Base-by-base conservation (phyloP, 805 yeast genomes). In the Ogataea glucozyma region DNA sequence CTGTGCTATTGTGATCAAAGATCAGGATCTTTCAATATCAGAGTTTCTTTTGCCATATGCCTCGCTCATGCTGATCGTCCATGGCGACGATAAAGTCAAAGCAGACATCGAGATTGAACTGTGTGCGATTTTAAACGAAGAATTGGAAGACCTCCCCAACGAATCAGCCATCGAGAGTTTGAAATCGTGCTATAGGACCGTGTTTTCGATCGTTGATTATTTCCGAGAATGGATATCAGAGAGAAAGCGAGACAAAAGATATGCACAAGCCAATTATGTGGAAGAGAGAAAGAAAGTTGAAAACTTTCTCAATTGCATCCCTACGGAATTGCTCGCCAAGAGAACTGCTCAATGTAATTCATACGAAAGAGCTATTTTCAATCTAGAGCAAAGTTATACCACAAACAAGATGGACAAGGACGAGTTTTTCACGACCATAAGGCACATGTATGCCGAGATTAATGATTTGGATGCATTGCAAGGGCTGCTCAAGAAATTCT, bases 381-480 rank as follows among this genome's bases (percentile, higher is more conserved):
- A 88, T 59, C 70, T 87, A 55, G 99, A 93, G 53, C 87, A 87
- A 54, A 79, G 85, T 47, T 77, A 76, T 46, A 66, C 89, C 26
- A 51, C 39, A 47, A 60, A 22, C 34, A 54, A 44, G 24, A 61
- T 67, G 49, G 69, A 55, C 14, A 59, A 71, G 40, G 61, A 64
- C 53, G 64, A 70, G 57, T 48, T 69, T 66, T 54, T 72, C 71
- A 17, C 60, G 68, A 72, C 81, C 4, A 63, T 93, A n/a, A 88
- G 88, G 53, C 73, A 75, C 20, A 85, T 90, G 69, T 93, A 93
- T 61, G 83, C 96, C 6, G 84, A 79, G 44, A 79, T 93, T 37
- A 91, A 88, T 54, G 99, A 95, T 57, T 74, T 83, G 26, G 99
- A 93, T 67, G 82, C 96, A 0, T 70, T 93, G 23, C 90, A 86